Evolutionary conservation across 2,329 filamentous ascomycete species (phyloP).

Genomic region (Bipolaris zeicola): DNA sequence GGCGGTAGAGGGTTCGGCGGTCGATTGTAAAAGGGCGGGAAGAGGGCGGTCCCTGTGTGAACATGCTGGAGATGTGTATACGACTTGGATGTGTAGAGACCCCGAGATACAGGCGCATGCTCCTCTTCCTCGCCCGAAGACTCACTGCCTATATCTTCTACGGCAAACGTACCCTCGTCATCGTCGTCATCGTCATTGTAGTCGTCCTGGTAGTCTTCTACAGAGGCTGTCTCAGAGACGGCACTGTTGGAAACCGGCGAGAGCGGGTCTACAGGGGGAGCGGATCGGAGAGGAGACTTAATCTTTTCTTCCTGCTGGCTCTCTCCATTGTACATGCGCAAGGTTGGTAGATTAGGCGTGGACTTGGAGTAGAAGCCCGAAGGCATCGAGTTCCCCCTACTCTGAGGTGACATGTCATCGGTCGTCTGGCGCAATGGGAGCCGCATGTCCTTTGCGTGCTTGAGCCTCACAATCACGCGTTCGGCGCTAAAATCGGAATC

Average conservation of each 20-base stretch:
- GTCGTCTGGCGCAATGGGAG: conserved; percentile 2
- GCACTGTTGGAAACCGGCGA: conserved; percentile 28
- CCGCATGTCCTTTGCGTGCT: conserved; percentile 29
- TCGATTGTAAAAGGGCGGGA: conserved; percentile 94
- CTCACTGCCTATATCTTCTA: conserved; percentile 31
- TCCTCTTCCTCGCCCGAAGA: conserved; percentile 14
- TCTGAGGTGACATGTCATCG: conserved; percentile 51
- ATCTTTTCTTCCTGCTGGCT: conserved; percentile 1
- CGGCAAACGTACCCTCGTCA: conserved; percentile 22
- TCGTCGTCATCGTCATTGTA: conserved; percentile 18
- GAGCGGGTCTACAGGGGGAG: conserved; percentile 21
- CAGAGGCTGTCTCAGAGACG: conserved; percentile 48
- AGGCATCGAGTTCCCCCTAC: conserved; percentile 49
- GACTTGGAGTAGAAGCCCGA: conserved; percentile 54
- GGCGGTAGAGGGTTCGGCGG: conserved; percentile 94
- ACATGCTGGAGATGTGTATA: conserved; percentile 51
- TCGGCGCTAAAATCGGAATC: conserved; percentile 9
- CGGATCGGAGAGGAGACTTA: conserved; percentile 13
- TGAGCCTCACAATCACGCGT: conserved; percentile 11
- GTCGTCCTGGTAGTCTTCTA: conserved; percentile 24
- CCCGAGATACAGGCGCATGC: conserved; percentile 32
- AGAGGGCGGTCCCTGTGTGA: conserved; percentile 47
- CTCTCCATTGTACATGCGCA: conserved; percentile 40
- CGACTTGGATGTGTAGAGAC: conserved; percentile 52
- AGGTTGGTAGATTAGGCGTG: conserved; percentile 54